Evolutionary conservation across 352 stramenopile species (phyloP).

Genomic region (Vaucheria bursata): DNA sequence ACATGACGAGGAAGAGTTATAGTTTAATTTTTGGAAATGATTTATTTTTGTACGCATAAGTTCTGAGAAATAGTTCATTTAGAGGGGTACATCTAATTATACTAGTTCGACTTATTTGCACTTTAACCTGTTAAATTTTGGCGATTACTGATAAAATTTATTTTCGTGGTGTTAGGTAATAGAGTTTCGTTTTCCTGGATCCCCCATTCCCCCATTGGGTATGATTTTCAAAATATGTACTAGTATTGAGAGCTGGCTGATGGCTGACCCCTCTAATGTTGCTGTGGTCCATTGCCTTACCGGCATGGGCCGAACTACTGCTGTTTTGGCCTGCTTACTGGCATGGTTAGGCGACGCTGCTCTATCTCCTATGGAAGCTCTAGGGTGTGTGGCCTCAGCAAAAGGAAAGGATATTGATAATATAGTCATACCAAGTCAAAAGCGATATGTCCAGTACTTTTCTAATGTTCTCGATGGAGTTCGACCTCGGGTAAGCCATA

Average conservation of each 20-base stretch:
- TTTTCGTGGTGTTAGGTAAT: too few species aligned
- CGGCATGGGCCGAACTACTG: slow-evolving; percentile 83
- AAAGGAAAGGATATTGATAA: slow-evolving; percentile 75
- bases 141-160: too few species aligned
- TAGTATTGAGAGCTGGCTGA: slow-evolving; percentile 91
- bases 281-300: slow-evolving; percentile 92
- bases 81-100: too few species aligned
- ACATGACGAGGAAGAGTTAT: too few species aligned
- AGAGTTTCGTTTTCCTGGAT: slow-evolving; percentile 91
- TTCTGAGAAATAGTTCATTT: too few species aligned
- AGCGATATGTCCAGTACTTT: slow-evolving; percentile 94
- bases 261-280: slow-evolving; percentile 86
- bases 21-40: too few species aligned
- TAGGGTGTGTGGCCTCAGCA: slow-evolving; percentile 80
- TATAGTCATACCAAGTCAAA: slow-evolving; percentile 90
- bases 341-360: slow-evolving; percentile 75
- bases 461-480: slow-evolving; percentile 92
- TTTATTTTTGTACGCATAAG: too few species aligned
- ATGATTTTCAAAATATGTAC: slow-evolving; percentile 93
- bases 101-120: too few species aligned
- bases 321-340: slow-evolving; percentile 86
- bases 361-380: slow-evolving; percentile 64
- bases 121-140: too few species aligned
- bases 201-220: slow-evolving; percentile 86
- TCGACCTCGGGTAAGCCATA: background rate